These are phyloP conservation scores for Babesia ovis DNA, from an alignment of 169 alveolate genomes.

Conservation along the genomic window DNA sequence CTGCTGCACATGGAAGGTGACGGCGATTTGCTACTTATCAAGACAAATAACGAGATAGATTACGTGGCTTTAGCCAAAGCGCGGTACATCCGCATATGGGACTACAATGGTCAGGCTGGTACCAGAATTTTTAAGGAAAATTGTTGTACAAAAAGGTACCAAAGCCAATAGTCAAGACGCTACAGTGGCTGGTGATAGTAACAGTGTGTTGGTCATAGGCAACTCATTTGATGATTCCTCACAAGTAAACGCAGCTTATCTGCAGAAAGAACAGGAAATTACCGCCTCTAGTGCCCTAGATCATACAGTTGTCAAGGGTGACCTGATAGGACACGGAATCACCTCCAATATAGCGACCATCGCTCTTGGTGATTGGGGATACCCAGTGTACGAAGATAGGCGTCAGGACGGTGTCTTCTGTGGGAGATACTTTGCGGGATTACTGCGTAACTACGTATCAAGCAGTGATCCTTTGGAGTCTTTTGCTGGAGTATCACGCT, in stretches of 20 bases:
- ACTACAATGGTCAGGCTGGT: constrained; percentile 51
- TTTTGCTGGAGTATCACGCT: background rate
- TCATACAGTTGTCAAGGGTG: background rate
- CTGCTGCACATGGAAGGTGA: background rate
- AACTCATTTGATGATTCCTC: background rate
- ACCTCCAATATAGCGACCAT: constrained; percentile 64
- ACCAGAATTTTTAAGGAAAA: constrained; percentile 47
- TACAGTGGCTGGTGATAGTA: background rate
- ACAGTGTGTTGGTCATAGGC: background rate
- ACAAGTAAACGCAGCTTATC: background rate
- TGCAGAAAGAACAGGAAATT: background rate
- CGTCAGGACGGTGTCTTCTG: constrained; percentile 13
- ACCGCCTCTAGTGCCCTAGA: background rate
- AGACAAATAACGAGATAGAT: background rate
- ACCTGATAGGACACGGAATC: constrained; percentile 24
- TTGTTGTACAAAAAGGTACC: constrained; percentile 26
- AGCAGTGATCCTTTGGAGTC: constrained; percentile 22
- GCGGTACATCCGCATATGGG: background rate
- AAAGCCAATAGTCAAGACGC: background rate
- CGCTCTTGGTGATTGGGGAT: constrained; percentile 63
- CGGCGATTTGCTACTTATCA: background rate
- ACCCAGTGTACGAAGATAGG: constrained; percentile 25
- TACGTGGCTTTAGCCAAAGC: background rate
- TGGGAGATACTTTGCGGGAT: constrained; percentile 38
- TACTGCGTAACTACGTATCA: constrained; percentile 9